phyloP scores from a whole-genome alignment of 306 rosid genomes.

The Ormosia semicastrata region DNA sequence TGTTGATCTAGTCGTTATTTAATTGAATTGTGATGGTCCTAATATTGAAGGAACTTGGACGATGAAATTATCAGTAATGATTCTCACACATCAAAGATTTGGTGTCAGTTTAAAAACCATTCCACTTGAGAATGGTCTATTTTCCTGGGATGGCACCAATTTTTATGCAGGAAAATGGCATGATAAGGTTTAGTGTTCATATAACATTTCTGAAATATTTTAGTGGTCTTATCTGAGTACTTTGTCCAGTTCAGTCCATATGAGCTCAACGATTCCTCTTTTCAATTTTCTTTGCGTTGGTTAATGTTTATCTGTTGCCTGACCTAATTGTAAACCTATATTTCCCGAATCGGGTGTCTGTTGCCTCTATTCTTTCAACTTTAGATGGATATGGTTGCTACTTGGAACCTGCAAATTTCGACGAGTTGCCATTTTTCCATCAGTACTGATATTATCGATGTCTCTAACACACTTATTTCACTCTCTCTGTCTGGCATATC shows the following conservation, averaged over 20 bases:
- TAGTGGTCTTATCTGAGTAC: background rate
- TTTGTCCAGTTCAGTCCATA: background rate
- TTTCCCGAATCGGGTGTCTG: background rate
- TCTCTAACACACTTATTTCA: background rate
- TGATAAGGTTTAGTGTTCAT: background rate
- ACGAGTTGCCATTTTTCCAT: slow-evolving; percentile 4
- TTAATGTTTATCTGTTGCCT: background rate
- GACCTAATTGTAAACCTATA: background rate
- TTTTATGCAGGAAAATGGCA: background rate
- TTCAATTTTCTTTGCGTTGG: background rate
- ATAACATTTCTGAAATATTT: background rate
- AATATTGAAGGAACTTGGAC: background rate
- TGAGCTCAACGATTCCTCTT: background rate
- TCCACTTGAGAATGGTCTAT: background rate
- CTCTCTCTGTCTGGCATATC: background rate
- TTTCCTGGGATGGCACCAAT: background rate
- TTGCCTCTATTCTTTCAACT: background rate
- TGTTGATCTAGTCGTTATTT: background rate
- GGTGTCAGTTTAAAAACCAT: background rate
- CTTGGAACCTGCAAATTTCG: background rate
- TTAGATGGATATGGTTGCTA: background rate
- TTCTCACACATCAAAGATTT: slow-evolving; percentile 1
- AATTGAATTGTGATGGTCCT: background rate
- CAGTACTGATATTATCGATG: background rate
- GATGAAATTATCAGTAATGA: background rate